Evolutionary conservation across 257 asterid species (phyloP).

Genomic region (Penstemon eatonii): DNA sequence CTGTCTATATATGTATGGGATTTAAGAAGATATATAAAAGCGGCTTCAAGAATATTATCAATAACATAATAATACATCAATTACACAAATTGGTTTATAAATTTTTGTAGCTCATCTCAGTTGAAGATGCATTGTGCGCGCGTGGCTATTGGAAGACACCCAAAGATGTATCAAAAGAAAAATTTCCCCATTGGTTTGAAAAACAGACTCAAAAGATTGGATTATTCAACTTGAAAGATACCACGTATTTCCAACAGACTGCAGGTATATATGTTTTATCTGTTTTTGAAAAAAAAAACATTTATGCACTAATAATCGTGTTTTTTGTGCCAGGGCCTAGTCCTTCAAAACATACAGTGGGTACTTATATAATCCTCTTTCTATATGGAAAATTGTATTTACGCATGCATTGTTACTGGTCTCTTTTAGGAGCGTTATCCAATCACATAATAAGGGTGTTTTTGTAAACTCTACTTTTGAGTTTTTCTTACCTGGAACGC

Average conservation of each 20-base stretch:
- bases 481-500: too few relatives aligned
- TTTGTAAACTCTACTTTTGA: too few relatives aligned
- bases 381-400: too few relatives aligned
- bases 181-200: constrained; percentile 54
- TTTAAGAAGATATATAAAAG: constrained; percentile 1
- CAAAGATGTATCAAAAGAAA: constrained; percentile 50
- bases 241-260: constrained; percentile 61
- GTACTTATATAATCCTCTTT: too few relatives aligned
- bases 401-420: too few relatives aligned
- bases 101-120: constrained; percentile 59
- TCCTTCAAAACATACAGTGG: background rate
- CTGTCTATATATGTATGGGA: background rate
- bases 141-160: constrained; percentile 93
- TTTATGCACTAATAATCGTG: background rate
- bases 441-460: too few relatives aligned
- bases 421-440: too few relatives aligned
- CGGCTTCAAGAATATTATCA: background rate
- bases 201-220: constrained; percentile 54
- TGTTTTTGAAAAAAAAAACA: background rate
- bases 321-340: constrained; percentile 11
- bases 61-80: background rate
- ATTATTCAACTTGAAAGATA: constrained; percentile 53
- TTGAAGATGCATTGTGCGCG: constrained; percentile 64
- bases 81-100: background rate
- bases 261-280: constrained; percentile 41